phyloP scores from a whole-genome alignment of 768 basidiomycete species.

The Clathrus columnatus region DNA sequence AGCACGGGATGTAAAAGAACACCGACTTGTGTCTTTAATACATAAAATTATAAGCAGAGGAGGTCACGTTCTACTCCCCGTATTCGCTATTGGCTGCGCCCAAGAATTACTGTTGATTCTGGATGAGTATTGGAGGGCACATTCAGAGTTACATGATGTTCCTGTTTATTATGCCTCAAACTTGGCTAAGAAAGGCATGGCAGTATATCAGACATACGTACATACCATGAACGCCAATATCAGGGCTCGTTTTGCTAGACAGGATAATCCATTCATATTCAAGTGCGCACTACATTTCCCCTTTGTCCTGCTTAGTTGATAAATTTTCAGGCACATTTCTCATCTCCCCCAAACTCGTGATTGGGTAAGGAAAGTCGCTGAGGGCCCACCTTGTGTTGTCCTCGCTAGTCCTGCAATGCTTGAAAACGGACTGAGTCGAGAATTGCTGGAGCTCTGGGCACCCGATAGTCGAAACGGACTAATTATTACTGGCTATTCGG shows the following conservation, averaged over 20 bases:
- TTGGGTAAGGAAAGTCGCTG: constrained; percentile 89
- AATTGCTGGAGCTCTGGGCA: constrained; percentile 92
- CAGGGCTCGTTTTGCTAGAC: constrained; percentile 79
- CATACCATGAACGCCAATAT: constrained; percentile 98
- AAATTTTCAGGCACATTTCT: constrained; percentile 59
- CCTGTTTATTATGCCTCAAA: constrained; percentile 96
- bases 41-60: constrained; percentile 87
- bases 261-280: constrained; percentile 98
- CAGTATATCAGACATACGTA: constrained; percentile 95
- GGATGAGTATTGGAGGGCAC: constrained; percentile 96
- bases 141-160: constrained; percentile 89
- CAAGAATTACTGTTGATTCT: constrained; percentile 91
- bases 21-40: constrained; percentile 80
- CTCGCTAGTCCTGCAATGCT: constrained; percentile 94
- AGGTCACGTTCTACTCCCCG: constrained; percentile 86
- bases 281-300: constrained; percentile 48
- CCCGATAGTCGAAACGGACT: constrained; percentile 92
- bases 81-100: constrained; percentile 90
- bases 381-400: constrained; percentile 93
- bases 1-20: constrained; percentile 88
- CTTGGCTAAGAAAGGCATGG: constrained; percentile 94
- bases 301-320: neutral
- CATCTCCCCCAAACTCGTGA: constrained; percentile 76
- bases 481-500: constrained; percentile 91
- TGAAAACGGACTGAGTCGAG: constrained; percentile 83